A percentile compares a stretch with the other conserved stretches of the same genome.
phyloP scores from a whole-genome alignment of 2,329 filamentous ascomycete species.

The Pseudogymnoascus sp. region DNA sequence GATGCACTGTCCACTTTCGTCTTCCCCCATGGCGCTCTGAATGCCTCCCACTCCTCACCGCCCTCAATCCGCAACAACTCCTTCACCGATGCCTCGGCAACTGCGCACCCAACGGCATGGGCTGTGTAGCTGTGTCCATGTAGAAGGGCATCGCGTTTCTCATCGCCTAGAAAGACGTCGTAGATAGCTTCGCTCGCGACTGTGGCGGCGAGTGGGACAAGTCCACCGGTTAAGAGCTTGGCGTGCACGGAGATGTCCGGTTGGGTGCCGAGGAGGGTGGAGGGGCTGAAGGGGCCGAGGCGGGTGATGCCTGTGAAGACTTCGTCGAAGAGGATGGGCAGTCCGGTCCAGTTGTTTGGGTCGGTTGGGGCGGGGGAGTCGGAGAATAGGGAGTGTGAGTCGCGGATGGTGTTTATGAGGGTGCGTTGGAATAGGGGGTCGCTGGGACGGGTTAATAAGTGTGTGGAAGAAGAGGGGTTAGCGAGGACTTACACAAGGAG shows the following conservation, averaged over 20 bases:
- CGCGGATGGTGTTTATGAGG: slow-evolving; percentile 60
- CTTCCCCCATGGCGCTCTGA: slow-evolving; percentile 41
- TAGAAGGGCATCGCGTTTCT: slow-evolving; percentile 71
- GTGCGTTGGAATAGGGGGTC: slow-evolving; percentile 75
- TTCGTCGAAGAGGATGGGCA: slow-evolving; percentile 78
- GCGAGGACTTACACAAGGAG: slow-evolving; percentile 56
- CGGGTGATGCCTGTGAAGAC: slow-evolving; percentile 84
- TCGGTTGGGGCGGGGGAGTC: slow-evolving; percentile 14
- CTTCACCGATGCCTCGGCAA: slow-evolving; percentile 60
- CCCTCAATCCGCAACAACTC: slow-evolving; percentile 53
- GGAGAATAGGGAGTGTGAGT: slow-evolving; percentile 49
- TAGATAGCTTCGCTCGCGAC: slow-evolving; percentile 69
- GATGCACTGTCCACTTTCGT: slow-evolving; percentile 8
- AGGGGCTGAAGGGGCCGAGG: slow-evolving; percentile 63
- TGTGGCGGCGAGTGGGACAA: slow-evolving; percentile 71
- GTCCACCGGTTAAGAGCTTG: slow-evolving; percentile 74
- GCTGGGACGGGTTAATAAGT: slow-evolving; percentile 32
- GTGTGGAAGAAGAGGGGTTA: not conserved
- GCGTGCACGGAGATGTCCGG: slow-evolving; percentile 76
- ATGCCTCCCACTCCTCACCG: slow-evolving; percentile 49
- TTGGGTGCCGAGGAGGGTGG: slow-evolving; percentile 59
- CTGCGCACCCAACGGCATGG: slow-evolving; percentile 72
- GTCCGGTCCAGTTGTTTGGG: slow-evolving; percentile 54
- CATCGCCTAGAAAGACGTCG: slow-evolving; percentile 58
- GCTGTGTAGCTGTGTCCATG: slow-evolving; percentile 87